These are phyloP conservation scores for Colletotrichum neosansevieriae DNA, from an alignment of 2,329 filamentous ascomycete genomes.

Conservation along the genomic window DNA sequence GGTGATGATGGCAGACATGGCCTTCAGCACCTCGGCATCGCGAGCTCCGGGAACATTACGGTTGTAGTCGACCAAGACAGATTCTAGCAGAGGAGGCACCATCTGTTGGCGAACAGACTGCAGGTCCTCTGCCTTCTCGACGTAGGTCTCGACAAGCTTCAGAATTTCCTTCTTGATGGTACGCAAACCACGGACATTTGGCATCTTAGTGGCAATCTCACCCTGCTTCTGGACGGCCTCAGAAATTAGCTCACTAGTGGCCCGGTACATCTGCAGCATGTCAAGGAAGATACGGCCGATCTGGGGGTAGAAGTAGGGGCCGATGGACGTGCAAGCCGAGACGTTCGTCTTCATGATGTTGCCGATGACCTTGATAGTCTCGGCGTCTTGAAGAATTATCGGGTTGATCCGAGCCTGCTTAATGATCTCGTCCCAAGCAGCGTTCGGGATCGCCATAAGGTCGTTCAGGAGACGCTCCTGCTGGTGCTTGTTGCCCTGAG, in stretches of 20 bases:
- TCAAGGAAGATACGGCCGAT: constrained; percentile 98
- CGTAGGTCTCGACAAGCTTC: constrained; percentile 97
- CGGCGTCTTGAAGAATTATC: constrained; percentile 86
- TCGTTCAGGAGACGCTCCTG: constrained; percentile 93
- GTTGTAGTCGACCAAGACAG: constrained; percentile 95
- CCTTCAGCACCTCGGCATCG: constrained; percentile 95
- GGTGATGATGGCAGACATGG: constrained; percentile 97
- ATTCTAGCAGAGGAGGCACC: constrained; percentile 94
- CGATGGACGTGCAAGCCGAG: constrained; percentile 96
- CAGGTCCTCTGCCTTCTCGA: constrained; percentile 96
- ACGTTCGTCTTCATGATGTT: constrained; percentile 99
- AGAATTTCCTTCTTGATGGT: constrained; percentile 99
- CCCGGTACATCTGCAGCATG: constrained; percentile 99
- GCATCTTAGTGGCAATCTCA: constrained; percentile 96
- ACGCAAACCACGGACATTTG: constrained; percentile 91
- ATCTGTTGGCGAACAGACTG: constrained; percentile 94
- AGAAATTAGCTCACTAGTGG: constrained; percentile 95
- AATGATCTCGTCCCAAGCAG: constrained; percentile 96
- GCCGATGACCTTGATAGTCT: constrained; percentile 98
- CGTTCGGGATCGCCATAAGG: constrained; percentile 92
- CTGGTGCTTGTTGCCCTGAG: constrained; percentile 93
- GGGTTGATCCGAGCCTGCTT: constrained; percentile 87
- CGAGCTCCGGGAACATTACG: constrained; percentile 95
- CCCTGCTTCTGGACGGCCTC: constrained; percentile 73
- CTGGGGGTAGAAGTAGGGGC: constrained; percentile 97